A percentile compares a stretch with the other conserved stretches of the same genome.
Conservation (phyloP, 2,329 filamentous ascomycete genomes). For the Pseudogymnoascus sp. region DNA sequence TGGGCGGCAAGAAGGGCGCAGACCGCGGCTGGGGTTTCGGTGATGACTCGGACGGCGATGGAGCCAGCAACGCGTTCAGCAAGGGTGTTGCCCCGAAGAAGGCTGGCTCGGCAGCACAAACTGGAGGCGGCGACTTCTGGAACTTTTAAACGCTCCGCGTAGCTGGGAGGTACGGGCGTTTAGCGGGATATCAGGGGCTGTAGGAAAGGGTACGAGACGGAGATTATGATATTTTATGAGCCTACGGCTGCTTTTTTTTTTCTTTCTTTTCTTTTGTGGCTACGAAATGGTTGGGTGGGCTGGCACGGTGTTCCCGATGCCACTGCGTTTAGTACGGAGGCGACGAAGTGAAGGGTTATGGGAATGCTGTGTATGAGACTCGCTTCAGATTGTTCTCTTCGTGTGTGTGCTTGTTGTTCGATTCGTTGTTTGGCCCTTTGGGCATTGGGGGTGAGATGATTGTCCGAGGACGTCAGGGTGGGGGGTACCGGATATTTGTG, state of each 20-base stretch:
- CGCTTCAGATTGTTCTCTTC: conserved; percentile 9
- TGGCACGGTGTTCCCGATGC: conserved; percentile 6
- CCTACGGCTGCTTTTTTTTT: conserved; percentile 4
- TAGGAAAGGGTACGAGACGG: not conserved
- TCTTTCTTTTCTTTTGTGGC: conserved; percentile 5
- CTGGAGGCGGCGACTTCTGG: conserved; percentile 31
- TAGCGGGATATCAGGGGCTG: not conserved
- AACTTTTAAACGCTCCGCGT: conserved; percentile 25
- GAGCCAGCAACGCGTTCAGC: conserved; percentile 22
- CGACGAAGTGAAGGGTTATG: conserved; percentile 4
- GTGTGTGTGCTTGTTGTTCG: conserved; percentile 5
- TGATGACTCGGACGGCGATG: conserved; percentile 40
- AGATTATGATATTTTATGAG: conserved; percentile 9
- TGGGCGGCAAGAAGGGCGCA: conserved; percentile 52
- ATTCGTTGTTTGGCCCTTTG: conserved; percentile 6
- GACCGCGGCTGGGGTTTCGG: conserved; percentile 49
- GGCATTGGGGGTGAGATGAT: not conserved
- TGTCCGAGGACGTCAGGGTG: not conserved
- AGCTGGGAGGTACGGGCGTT: not conserved
- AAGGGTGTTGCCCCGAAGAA: conserved; percentile 24
- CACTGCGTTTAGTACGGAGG: not conserved
- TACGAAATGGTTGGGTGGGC: conserved; percentile 7
- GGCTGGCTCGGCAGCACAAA: conserved; percentile 21
- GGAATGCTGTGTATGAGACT: conserved; percentile 6
- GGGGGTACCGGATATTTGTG: not conserved